Evolutionary conservation across 2,329 filamentous ascomycete genomes (phyloP).

Genomic region (Aquanectria penicillioides): DNA sequence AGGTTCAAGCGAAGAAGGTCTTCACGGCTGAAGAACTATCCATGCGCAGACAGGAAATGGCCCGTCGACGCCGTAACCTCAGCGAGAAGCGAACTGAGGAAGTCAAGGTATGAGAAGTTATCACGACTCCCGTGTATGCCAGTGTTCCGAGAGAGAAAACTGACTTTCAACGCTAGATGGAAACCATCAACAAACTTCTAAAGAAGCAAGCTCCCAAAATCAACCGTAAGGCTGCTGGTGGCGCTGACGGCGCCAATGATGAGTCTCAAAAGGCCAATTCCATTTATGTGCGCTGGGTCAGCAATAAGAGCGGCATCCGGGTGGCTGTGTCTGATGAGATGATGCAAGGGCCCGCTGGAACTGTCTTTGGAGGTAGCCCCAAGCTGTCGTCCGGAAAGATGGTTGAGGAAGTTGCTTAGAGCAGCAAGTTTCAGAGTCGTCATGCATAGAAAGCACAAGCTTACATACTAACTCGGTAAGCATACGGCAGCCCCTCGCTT

Average conservation of each 20-base stretch:
- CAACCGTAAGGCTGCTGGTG: slow-evolving; percentile 61
- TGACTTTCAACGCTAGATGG: slow-evolving; percentile 67
- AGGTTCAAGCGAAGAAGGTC: slow-evolving; percentile 71
- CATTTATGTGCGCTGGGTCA: slow-evolving; percentile 76
- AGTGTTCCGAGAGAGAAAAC: slow-evolving; percentile 9
- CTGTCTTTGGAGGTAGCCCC: slow-evolving; percentile 59
- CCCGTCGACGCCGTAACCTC: slow-evolving; percentile 68
- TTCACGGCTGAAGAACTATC: slow-evolving; percentile 71
- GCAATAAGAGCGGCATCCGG: slow-evolving; percentile 69
- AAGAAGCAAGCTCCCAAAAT: slow-evolving; percentile 87
- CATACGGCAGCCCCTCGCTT: no score
- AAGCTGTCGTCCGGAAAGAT: slow-evolving; percentile 56
- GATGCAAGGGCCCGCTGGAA: slow-evolving; percentile 69
- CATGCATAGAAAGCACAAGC: no score
- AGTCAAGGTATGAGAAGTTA: slow-evolving; percentile 61
- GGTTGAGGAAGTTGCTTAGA: slow-evolving; percentile 63
- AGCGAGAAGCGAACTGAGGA: slow-evolving; percentile 73
- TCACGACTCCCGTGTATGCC: neutral
- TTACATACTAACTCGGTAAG: no score
- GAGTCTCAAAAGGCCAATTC: slow-evolving; percentile 61
- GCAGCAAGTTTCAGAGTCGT: no score
- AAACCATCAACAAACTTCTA: slow-evolving; percentile 90
- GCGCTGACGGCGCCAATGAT: slow-evolving; percentile 51
- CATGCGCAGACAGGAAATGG: slow-evolving; percentile 71
- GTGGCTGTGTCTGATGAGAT: slow-evolving; percentile 76